phyloP scores from a whole-genome alignment of 2,329 filamentous ascomycete genomes.

The Aspergillus amoenus region DNA sequence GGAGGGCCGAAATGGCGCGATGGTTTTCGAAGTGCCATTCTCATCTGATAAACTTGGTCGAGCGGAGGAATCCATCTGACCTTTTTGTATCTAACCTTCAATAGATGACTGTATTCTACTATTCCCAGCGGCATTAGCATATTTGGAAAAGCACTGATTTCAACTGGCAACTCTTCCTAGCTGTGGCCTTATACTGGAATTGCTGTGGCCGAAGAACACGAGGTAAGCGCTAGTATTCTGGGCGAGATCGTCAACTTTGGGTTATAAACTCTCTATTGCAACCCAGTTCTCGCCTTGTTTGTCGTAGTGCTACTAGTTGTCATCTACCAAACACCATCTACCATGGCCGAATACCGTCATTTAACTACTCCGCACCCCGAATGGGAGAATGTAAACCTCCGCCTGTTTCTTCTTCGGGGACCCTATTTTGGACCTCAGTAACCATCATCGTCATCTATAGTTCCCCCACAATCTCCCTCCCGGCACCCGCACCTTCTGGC shows the following conservation, averaged over 20 bases:
- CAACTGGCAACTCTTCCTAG: background rate
- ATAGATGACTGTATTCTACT: conserved; percentile 12
- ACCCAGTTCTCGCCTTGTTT: background rate
- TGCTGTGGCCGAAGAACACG: background rate
- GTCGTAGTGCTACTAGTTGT: background rate
- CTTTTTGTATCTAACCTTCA: conserved; percentile 9
- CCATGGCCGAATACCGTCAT: conserved; percentile 17
- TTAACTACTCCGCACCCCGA: conserved; percentile 15
- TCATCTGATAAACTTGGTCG: conserved; percentile 17
- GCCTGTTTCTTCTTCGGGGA: background rate
- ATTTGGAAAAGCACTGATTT: conserved; percentile 10
- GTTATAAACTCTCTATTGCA: no score
- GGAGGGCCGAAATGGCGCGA: conserved; percentile 73
- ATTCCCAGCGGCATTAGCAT: conserved; percentile 16
- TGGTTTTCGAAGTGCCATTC: conserved; percentile 77
- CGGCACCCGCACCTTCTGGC: conserved; percentile 7
- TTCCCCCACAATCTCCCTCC: conserved; percentile 17
- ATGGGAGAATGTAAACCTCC: conserved; percentile 16
- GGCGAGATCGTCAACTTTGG: no score
- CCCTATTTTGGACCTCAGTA: background rate
- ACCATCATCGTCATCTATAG: conserved; percentile 1
- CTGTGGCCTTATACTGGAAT: background rate
- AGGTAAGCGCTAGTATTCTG: background rate
- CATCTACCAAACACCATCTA: background rate
- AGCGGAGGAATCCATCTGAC: background rate